phyloP scores from a whole-genome alignment of 306 rosid species.

The Vigna angularis region DNA sequence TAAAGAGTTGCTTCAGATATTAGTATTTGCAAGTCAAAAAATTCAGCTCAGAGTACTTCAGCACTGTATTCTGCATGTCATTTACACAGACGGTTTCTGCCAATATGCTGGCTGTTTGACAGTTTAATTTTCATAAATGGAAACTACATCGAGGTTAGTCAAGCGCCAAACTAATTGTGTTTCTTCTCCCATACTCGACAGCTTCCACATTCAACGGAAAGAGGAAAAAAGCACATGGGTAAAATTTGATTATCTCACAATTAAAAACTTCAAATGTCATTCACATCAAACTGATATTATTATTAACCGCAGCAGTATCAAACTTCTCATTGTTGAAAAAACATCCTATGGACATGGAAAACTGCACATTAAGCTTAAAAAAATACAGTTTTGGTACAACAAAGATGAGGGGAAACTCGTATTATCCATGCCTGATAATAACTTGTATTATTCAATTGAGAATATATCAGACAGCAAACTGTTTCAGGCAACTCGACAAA shows the following conservation, averaged over 20 bases:
- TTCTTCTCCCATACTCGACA: background rate
- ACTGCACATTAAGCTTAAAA: conserved; percentile 32
- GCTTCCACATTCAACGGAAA: background rate
- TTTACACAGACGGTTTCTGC: no score
- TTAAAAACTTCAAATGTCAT: conserved; percentile 15
- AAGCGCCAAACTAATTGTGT: background rate
- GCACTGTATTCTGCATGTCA: no score
- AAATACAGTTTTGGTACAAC: conserved; percentile 38
- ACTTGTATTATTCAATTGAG: conserved; percentile 20
- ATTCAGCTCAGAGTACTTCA: no score
- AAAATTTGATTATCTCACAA: background rate
- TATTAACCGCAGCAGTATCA: conserved; percentile 35
- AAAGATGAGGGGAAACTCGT: conserved; percentile 27
- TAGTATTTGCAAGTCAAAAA: no score
- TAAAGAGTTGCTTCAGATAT: no score
- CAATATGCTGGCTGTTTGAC: no score
- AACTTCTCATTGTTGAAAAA: conserved; percentile 32
- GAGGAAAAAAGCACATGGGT: background rate
- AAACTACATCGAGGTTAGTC: background rate
- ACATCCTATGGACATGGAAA: conserved; percentile 39
- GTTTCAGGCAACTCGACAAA: conserved; percentile 20
- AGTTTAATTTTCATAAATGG: background rate
- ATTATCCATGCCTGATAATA: conserved; percentile 19
- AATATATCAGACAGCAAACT: conserved; percentile 31
- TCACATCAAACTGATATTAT: conserved; percentile 40